Conservation (phyloP, 2,329 filamentous ascomycete species). For the Ceratocystis lukuohia region DNA sequence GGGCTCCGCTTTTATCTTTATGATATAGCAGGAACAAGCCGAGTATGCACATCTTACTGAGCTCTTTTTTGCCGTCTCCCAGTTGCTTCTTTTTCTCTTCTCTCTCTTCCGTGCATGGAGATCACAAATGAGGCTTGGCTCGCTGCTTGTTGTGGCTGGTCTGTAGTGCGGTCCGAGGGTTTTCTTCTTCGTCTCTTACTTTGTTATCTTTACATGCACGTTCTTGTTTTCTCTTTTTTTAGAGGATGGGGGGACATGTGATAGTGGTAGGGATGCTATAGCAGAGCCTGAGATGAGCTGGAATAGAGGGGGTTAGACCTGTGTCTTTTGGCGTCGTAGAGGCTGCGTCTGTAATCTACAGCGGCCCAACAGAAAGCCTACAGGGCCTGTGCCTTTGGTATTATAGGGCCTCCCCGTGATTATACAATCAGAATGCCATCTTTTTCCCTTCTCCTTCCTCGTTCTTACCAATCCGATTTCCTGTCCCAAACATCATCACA, state of each 20-base stretch:
- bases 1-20: too few species aligned
- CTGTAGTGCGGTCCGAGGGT: slow-evolving; percentile 4
- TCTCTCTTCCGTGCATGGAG: not conserved
- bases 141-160: not conserved
- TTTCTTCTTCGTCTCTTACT: not conserved
- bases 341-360: too few species aligned
- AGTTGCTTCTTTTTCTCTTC: slow-evolving; percentile 3
- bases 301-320: too few species aligned
- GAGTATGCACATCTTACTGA: too few species aligned
- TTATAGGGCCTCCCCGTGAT: too few species aligned
- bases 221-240: not conserved
- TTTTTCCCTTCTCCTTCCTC: not conserved
- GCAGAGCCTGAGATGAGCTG: too few species aligned
- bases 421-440: too few species aligned
- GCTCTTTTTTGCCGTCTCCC: too few species aligned
- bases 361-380: too few species aligned
- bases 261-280: not conserved
- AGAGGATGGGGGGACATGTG: not conserved
- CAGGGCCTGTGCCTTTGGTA: too few species aligned
- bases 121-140: slow-evolving; percentile 5
- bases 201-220: not conserved
- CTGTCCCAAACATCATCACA: not conserved
- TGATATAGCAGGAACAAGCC: too few species aligned
- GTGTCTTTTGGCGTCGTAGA: too few species aligned
- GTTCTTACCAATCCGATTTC: not conserved